Conservation (phyloP, 192 early-diverging fungal species). For the Phlyctochytrium arcticum region DNA sequence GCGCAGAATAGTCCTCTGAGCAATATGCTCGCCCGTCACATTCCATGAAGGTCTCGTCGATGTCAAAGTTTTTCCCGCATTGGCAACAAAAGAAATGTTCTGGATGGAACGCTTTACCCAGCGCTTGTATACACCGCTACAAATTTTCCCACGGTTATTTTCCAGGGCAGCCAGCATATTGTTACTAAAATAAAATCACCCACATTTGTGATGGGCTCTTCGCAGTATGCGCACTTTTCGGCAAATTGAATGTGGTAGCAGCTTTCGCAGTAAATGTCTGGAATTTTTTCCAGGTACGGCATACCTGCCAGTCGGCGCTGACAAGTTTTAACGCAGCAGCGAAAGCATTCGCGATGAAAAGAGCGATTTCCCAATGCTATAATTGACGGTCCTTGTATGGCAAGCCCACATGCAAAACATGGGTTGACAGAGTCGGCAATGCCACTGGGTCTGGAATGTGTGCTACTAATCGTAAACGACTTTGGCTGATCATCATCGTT, state of each 20-base stretch:
- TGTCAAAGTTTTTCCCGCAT: slow-evolving; percentile 26
- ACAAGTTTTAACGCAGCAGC: slow-evolving; percentile 18
- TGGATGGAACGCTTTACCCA: slow-evolving; percentile 35
- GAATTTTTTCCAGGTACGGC: slow-evolving; percentile 25
- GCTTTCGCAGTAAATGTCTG: slow-evolving; percentile 24
- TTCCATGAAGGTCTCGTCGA: slow-evolving; percentile 27
- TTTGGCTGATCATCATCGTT: too few relatives aligned
- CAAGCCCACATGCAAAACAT: slow-evolving; percentile 4
- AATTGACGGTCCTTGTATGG: slow-evolving; percentile 5
- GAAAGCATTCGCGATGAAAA: slow-evolving; percentile 20
- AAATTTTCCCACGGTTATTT: background rate
- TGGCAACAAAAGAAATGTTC: slow-evolving; percentile 45
- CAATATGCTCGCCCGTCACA: slow-evolving; percentile 37
- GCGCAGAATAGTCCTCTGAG: slow-evolving; percentile 29
- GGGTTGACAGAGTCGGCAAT: too few relatives aligned
- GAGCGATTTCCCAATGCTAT: slow-evolving; percentile 7
- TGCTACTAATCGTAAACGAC: too few relatives aligned
- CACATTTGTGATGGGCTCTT: slow-evolving; percentile 34
- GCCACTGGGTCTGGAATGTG: too few relatives aligned
- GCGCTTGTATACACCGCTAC: slow-evolving; percentile 21
- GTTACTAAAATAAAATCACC: background rate
- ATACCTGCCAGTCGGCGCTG: slow-evolving; percentile 8
- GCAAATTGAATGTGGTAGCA: slow-evolving; percentile 30
- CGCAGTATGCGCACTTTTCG: slow-evolving; percentile 29
- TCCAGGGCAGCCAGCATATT: background rate